Percentiles rank a stretch among this genome's conserved stretches.
phyloP scores from a whole-genome alignment of 805 yeast species.

The Yarrowia hollandica region DNA sequence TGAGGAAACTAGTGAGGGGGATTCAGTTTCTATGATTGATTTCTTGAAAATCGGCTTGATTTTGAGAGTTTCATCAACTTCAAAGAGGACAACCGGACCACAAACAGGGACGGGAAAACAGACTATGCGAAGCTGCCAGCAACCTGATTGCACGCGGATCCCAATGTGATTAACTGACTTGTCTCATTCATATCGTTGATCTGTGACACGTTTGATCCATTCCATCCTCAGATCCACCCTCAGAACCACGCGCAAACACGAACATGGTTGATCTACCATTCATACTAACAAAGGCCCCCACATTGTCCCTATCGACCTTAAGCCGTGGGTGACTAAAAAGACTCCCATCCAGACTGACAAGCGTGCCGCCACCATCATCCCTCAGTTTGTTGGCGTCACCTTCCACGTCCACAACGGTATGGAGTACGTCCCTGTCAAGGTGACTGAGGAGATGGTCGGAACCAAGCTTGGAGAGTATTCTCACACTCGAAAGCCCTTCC shows the following conservation, averaged over 20 bases:
- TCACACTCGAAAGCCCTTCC: constrained; percentile 85
- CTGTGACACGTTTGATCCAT: no score
- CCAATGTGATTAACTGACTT: no score
- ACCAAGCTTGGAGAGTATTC: constrained; percentile 93
- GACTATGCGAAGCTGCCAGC: no score
- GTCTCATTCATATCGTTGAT: no score
- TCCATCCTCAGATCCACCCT: no score
- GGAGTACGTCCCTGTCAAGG: constrained; percentile 83
- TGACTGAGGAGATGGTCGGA: constrained; percentile 96
- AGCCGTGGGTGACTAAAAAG: constrained; percentile 74
- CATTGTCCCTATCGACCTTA: constrained; percentile 91
- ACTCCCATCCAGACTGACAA: constrained; percentile 95
- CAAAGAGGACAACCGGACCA: no score
- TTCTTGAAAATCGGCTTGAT: not conserved
- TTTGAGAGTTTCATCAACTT: no score
- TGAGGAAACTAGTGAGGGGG: not conserved
- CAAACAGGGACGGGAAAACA: no score
- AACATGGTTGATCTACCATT: no score
- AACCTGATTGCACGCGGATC: no score
- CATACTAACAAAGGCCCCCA: constrained; percentile 61
- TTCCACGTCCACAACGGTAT: constrained; percentile 97
- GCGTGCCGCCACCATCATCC: constrained; percentile 88
- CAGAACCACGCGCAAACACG: no score
- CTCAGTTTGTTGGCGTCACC: constrained; percentile 91
- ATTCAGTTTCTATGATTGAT: not conserved